These are phyloP conservation scores for Pogostemon cablin DNA, from an alignment of 257 asterid genomes.

Conservation along the genomic window DNA sequence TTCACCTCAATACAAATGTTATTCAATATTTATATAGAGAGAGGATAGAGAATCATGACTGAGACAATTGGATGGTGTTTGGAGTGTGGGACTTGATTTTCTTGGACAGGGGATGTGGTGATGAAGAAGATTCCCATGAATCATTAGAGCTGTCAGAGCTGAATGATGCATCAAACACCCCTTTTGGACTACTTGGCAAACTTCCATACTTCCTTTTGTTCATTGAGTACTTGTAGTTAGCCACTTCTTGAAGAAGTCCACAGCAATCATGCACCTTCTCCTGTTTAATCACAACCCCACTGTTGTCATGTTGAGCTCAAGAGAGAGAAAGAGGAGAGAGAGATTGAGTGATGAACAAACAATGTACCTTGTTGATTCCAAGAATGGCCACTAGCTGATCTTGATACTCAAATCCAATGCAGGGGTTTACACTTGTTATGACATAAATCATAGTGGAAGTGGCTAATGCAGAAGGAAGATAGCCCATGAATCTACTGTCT, in stretches of 20 bases:
- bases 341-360: background rate
- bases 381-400: constrained; percentile 61
- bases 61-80: constrained; percentile 19
- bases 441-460: constrained; percentile 73
- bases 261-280: constrained; percentile 60
- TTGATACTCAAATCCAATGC: constrained; percentile 53
- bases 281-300: constrained; percentile 35
- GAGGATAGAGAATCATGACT: constrained; percentile 14
- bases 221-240: constrained; percentile 36
- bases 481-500: constrained; percentile 71
- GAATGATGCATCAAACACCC: constrained; percentile 61
- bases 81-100: constrained; percentile 38
- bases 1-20: constrained; percentile 35
- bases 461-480: constrained; percentile 78
- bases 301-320: background rate
- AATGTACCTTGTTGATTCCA: constrained; percentile 66
- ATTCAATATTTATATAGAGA: constrained; percentile 27
- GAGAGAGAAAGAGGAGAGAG: background rate
- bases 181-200: constrained; percentile 63
- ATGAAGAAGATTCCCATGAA: constrained; percentile 60
- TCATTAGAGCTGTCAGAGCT: constrained; percentile 57
- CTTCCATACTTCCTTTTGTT: constrained; percentile 59
- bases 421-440: constrained; percentile 54
- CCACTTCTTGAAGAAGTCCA: constrained; percentile 49
- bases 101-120: constrained; percentile 65